phyloP scores from a whole-genome alignment of 139 green algal species.

The Ulvella scutata region DNA sequence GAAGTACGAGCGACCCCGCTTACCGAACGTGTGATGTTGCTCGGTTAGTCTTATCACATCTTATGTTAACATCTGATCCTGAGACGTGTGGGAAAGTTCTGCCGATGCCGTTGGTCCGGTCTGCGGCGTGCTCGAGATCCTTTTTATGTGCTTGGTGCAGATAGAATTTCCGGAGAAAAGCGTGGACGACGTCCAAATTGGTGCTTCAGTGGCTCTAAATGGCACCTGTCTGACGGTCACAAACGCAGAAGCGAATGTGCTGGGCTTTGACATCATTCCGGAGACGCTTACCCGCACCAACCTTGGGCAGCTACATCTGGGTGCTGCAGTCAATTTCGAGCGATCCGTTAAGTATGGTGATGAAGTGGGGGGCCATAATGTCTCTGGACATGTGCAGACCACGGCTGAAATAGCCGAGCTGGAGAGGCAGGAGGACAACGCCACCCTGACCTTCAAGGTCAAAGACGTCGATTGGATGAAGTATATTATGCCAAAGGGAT shows the following conservation, averaged over 20 bases:
- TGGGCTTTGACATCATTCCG: constrained; percentile 80
- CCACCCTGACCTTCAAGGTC: constrained; percentile 46
- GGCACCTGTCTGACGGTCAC: constrained; percentile 86
- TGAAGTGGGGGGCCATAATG: constrained; percentile 88
- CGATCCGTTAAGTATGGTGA: constrained; percentile 65
- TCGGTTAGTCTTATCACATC: no score
- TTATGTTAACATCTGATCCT: no score
- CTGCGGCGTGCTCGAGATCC: no score
- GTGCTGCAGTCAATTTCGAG: constrained; percentile 72
- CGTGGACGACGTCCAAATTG: constrained; percentile 39
- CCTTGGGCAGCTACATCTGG: constrained; percentile 44
- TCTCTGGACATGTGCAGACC: constrained; percentile 79
- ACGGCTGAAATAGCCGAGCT: constrained; percentile 33
- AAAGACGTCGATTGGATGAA: constrained; percentile 55
- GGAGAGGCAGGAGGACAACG: constrained; percentile 57
- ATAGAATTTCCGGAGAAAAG: constrained; percentile 54
- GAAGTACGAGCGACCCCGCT: no score
- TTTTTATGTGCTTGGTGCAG: no score
- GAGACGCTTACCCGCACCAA: constrained; percentile 86
- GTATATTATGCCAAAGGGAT: constrained; percentile 92
- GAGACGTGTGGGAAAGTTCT: no score
- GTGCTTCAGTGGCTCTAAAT: constrained; percentile 81
- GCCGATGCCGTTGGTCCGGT: no score
- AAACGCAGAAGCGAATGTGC: constrained; percentile 15
- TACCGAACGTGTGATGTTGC: no score